Conservation (phyloP, 2,329 filamentous ascomycete genomes). For the Botryosphaeria dothidea region DNA sequence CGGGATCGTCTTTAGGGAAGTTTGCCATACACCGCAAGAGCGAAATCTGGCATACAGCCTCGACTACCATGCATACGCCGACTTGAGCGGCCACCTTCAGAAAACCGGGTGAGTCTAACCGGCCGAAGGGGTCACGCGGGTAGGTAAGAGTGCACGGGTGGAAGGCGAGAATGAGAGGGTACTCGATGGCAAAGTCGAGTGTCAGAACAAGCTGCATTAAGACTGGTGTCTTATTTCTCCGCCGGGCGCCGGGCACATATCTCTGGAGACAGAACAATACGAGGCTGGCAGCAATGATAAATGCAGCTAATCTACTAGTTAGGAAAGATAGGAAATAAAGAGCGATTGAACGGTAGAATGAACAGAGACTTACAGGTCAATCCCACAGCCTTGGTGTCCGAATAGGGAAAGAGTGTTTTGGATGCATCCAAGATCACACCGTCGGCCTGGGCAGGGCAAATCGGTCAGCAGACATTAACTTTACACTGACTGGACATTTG, state of each 20-base stretch:
- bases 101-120: background rate
- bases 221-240: background rate
- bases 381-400: background rate
- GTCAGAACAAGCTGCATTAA: background rate
- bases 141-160: conserved; percentile 3
- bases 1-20: background rate
- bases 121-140: conserved; percentile 1
- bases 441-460: background rate
- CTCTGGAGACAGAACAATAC: background rate
- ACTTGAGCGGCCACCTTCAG: background rate
- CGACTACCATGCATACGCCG: background rate
- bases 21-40: background rate
- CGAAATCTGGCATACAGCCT: background rate
- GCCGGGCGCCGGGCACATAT: background rate
- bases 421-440: background rate
- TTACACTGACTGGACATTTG: background rate
- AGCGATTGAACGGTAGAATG: background rate
- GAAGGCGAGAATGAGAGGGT: conserved; percentile 5
- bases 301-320: background rate
- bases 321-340: background rate
- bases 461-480: background rate
- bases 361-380: background rate
- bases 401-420: background rate
- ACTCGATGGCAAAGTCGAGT: conserved; percentile 13
- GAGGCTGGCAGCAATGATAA: background rate